These are phyloP conservation scores for Thalassiosira profunda DNA, from an alignment of 108 stramenopile genomes.

Conservation along the genomic window DNA sequence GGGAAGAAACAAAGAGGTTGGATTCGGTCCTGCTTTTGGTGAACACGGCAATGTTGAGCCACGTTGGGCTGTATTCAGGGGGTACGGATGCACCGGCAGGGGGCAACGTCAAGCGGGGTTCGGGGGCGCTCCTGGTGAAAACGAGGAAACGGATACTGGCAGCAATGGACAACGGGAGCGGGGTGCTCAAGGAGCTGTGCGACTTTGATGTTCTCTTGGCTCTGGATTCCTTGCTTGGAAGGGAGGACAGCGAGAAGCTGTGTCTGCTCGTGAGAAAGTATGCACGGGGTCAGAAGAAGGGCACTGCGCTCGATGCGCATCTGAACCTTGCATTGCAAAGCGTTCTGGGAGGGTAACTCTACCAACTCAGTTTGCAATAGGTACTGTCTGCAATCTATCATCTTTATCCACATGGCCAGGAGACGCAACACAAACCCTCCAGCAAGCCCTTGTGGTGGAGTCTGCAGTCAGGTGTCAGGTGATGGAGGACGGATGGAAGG, in stretches of 20 bases:
- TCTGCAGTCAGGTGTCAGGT: too few relatives aligned
- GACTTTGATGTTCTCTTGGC: slow-evolving; percentile 76
- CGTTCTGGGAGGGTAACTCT: slow-evolving; percentile 26
- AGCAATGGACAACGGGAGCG: slow-evolving; percentile 43
- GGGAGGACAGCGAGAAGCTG: slow-evolving; percentile 55
- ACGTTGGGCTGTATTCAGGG: slow-evolving; percentile 66
- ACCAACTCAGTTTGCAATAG: not conserved
- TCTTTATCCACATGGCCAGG: too few relatives aligned
- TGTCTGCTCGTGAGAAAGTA: slow-evolving; percentile 74
- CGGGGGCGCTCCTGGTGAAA: slow-evolving; percentile 72
- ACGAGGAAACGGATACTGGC: slow-evolving; percentile 71
- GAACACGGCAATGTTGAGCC: slow-evolving; percentile 83
- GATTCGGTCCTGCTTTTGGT: slow-evolving; percentile 87
- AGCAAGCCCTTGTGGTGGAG: too few relatives aligned
- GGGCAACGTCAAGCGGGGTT: slow-evolving; percentile 59
- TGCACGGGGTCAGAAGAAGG: slow-evolving; percentile 75
- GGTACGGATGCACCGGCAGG: slow-evolving; percentile 10
- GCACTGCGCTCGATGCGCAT: slow-evolving; percentile 52
- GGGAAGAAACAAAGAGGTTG: slow-evolving; percentile 71
- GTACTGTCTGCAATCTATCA: too few relatives aligned
- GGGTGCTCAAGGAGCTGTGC: slow-evolving; percentile 59
- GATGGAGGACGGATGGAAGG: too few relatives aligned
- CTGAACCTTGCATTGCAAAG: slow-evolving; percentile 52
- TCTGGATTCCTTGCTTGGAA: slow-evolving; percentile 56
- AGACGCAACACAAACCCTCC: too few relatives aligned